Evolutionary conservation across 176 grass and related monocot species (phyloP).

Genomic region (Canna indica): DNA sequence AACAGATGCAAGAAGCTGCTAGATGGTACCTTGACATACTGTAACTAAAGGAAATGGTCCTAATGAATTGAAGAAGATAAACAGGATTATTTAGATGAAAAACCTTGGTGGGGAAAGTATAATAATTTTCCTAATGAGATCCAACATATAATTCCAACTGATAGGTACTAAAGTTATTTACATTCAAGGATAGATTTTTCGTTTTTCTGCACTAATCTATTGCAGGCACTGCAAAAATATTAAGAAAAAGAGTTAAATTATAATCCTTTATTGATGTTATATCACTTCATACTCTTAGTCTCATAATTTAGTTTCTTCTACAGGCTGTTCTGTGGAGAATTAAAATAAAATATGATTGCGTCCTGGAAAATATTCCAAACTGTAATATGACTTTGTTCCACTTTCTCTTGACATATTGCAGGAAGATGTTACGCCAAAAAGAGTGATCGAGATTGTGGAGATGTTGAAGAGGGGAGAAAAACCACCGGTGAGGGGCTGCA

Average conservation of each 20-base stretch:
- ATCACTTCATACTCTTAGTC: background rate
- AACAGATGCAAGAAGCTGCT: too few species aligned
- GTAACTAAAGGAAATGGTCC: too few species aligned
- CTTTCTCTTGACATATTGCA: constrained; percentile 14
- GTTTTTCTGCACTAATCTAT: background rate
- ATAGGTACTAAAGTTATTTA: too few species aligned
- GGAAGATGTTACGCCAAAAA: constrained; percentile 82
- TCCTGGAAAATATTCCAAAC: too few species aligned
- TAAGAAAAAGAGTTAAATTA: background rate
- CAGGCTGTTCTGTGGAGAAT: background rate
- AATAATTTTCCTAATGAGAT: too few species aligned
- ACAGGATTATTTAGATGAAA: too few species aligned
- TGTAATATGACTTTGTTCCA: background rate
- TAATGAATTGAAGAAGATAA: too few species aligned
- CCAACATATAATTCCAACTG: too few species aligned
- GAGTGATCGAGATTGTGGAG: constrained; percentile 82
- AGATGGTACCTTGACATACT: too few species aligned
- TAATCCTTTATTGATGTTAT: background rate
- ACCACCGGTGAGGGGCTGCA: constrained; percentile 43
- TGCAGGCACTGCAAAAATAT: background rate
- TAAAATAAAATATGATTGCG: constrained; percentile 16
- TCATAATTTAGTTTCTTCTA: background rate
- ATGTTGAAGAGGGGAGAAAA: constrained; percentile 81
- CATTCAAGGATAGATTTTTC: too few species aligned
- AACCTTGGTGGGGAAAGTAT: too few species aligned